Conservation (phyloP, 352 stramenopile species). For the Elongisporangium anandrum region DNA sequence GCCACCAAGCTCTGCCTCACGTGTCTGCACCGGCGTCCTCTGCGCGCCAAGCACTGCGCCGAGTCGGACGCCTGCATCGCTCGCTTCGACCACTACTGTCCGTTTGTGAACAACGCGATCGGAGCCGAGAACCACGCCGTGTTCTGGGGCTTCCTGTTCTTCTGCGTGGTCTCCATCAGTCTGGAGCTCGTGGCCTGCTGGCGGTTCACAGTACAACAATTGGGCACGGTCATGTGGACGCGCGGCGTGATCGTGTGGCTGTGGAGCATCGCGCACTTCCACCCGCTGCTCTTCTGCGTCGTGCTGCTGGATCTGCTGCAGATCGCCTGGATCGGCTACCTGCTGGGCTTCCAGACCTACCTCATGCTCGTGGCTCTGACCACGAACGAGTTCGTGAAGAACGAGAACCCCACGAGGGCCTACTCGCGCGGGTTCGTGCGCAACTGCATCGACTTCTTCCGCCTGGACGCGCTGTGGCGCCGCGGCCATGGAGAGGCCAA, state of each 20-base stretch:
- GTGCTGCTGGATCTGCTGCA: slow-evolving; percentile 49
- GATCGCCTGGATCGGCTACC: slow-evolving; percentile 69
- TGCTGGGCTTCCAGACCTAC: slow-evolving; percentile 66
- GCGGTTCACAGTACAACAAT: slow-evolving; percentile 20
- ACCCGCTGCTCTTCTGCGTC: slow-evolving; percentile 53
- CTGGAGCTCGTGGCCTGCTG: slow-evolving; percentile 43
- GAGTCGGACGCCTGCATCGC: slow-evolving; percentile 77
- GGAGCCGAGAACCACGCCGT: slow-evolving; percentile 92
- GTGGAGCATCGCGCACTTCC: slow-evolving; percentile 56
- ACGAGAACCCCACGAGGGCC: slow-evolving; percentile 39
- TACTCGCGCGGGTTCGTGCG: slow-evolving; percentile 54
- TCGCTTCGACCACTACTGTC: slow-evolving; percentile 84
- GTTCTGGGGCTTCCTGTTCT: slow-evolving; percentile 93
- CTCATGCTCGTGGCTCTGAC: slow-evolving; percentile 54
- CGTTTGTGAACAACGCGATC: slow-evolving; percentile 92
- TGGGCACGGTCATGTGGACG: slow-evolving; percentile 14
- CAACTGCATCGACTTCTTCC: slow-evolving; percentile 66
- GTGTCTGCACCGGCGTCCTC: slow-evolving; percentile 67
- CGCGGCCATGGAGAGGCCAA: slow-evolving; percentile 7
- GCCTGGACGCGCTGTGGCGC: slow-evolving; percentile 8
- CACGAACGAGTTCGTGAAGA: slow-evolving; percentile 80
- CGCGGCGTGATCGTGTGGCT: slow-evolving; percentile 18
- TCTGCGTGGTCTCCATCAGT: slow-evolving; percentile 48
- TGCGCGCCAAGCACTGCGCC: slow-evolving; percentile 76
- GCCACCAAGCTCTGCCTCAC: slow-evolving; percentile 77